Evolutionary conservation across 768 basidiomycete species (phyloP), one percentile per base, ranked within the genome.

Genomic region (Rhizopogon salebrosus): DNA sequence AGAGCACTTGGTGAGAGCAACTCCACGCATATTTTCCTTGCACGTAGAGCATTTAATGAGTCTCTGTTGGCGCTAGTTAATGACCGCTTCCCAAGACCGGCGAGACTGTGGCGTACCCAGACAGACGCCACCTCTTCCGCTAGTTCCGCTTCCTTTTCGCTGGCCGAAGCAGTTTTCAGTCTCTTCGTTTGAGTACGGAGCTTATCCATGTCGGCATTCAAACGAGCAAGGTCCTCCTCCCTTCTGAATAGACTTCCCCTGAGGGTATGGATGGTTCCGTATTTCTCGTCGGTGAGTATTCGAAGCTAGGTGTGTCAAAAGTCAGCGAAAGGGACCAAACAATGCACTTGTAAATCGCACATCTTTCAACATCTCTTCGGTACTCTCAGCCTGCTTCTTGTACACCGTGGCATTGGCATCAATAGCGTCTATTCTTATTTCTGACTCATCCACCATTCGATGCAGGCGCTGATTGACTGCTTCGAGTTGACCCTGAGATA

Each of bases 41-140:
- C 95, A 98, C 5, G 89, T 93, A 11, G 90, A 89, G 66, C 95
- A 98, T 64, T 89, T 85, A 29, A 98, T 78, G 37, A 97, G 74
- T 65, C 78, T 79, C 94, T 95, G 66, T 16, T 24, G 41, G 26
- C 11, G n/a, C 8, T 6, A 4, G 2, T 35, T 14, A 51, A 18
- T 38, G 38, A 24, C 20, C 11, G 7, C 22, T 7, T 23, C 37
- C 20, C 18, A 31, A 41, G 14, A 24, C 24, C 13, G 11, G 34
- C 26, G 41, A 38, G 13, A 40, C 51, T 18, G 26, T 13, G 1
- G 58, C 78, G 39, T 49, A 87, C 86, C 79, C 83, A 79, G 61
- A 84, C 75, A 51, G 79, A 75, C 50, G 81, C 77, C 38, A 81
- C 70, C 62, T 85, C 79, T 40, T 71, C 71, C 51, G 74, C 64